Conservation (phyloP, 371 early-diverging fungal genomes). For the Rhizomucor pusillus region DNA sequence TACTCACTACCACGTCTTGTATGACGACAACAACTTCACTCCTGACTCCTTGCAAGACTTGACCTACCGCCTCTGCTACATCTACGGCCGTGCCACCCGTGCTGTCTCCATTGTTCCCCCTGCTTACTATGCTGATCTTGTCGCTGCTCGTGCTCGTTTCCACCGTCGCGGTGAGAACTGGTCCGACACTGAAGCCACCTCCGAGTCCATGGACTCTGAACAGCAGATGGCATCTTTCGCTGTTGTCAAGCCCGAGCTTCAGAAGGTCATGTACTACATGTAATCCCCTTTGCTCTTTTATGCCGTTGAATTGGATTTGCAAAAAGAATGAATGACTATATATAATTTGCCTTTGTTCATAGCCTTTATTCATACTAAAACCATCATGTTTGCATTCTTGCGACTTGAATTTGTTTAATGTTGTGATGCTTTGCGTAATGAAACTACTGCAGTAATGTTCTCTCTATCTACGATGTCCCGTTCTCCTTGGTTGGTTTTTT, state of each 20-base stretch:
- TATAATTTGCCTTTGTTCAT: too few species aligned
- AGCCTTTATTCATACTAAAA: too few species aligned
- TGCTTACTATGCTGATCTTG: conserved; percentile 84
- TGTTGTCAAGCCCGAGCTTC: conserved; percentile 2
- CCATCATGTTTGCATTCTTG: too few species aligned
- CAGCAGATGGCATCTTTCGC: conserved; percentile 1
- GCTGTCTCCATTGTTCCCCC: conserved; percentile 77
- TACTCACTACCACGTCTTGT: conserved; percentile 80
- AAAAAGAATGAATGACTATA: too few species aligned
- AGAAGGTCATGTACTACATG: not conserved
- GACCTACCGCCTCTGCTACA: conserved; percentile 81
- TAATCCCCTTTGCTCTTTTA: too few species aligned
- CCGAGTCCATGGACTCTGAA: conserved; percentile 16
- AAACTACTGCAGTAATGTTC: too few species aligned
- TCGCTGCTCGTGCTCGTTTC: conserved; percentile 74
- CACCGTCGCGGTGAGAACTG: conserved; percentile 50
- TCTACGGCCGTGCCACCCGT: conserved; percentile 78
- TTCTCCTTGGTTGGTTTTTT: not conserved
- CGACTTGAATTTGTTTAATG: too few species aligned
- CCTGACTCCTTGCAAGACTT: conserved; percentile 73
- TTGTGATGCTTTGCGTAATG: too few species aligned
- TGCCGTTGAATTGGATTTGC: too few species aligned
- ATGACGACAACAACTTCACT: conserved; percentile 77
- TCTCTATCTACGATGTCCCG: not conserved
- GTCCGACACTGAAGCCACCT: conserved; percentile 25